Evolutionary conservation across 2,329 filamentous ascomycete species (phyloP), one percentile per base, ranked within the genome.

Genomic region (Scedosporium dehoogii): DNA sequence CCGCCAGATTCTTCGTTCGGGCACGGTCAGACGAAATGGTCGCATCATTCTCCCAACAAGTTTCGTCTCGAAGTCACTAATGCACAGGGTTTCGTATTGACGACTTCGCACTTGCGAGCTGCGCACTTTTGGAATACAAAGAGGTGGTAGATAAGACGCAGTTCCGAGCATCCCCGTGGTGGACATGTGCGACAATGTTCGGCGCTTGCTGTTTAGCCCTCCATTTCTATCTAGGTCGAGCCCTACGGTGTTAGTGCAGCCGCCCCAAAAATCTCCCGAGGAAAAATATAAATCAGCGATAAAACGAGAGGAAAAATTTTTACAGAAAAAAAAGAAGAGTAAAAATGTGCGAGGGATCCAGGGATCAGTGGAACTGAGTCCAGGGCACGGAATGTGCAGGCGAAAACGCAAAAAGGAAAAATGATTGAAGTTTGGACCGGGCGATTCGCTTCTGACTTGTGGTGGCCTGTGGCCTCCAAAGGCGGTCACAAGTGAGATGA

Each of bases 11-110:
- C 33, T 18, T 48, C 44, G 44, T 18, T 18, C 7, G 44, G 44
- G 44, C 16, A 48, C 18, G n/a, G 44, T 21, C 44, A 18, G 18
- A 48, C 18, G 51, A 55, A 27, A 55, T 55, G 51, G 51, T 14
- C 51, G 51, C 51, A 55, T 55, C 18, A 55, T 55, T 55, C 51
- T 27, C 51, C 51, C 51, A 55, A 55, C 51, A 55, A 55, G 51
- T 55, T 55, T 55, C 51, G 51, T 55, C 51, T 14, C 23, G 23
- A 55, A 7, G 51, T 23, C 51, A 55, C 51, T 55, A 23, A 27
- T 27, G 51, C 18, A 55, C 23, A 14, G 16, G 18, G 23, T 55
- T 55, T 55, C 21, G 51, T 23, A 23, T 55, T 10, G 44, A 10
- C n/a, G 9, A 7, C 6, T 48, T 14, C 44, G 21, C 14, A 23